Conservation (phyloP, 768 basidiomycete species). For the Paxillus ammoniavirescens region DNA sequence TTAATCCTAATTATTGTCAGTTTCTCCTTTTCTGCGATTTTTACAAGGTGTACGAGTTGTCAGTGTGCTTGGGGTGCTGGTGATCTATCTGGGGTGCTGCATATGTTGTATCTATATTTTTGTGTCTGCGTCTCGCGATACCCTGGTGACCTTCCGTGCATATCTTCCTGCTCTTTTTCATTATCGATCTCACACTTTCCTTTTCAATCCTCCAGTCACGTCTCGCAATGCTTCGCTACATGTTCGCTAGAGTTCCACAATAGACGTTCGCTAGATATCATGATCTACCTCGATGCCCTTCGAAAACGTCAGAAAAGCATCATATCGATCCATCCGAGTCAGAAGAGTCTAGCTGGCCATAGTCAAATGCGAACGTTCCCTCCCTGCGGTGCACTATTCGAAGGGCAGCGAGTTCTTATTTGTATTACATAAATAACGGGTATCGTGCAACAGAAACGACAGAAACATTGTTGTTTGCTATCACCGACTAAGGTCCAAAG, state of each 20-base stretch:
- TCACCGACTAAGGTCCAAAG: conserved; percentile 40
- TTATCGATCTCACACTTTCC: neutral
- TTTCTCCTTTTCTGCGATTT: neutral
- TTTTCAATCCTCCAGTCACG: neutral
- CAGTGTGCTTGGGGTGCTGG: neutral
- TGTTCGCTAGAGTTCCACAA: conserved; percentile 8
- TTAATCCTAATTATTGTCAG: conserved; percentile 31
- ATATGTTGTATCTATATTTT: conserved; percentile 27
- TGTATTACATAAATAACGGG: too few species aligned
- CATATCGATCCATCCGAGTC: too few species aligned
- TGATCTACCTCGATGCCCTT: too few species aligned
- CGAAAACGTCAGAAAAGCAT: too few species aligned
- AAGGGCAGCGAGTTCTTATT: neutral
- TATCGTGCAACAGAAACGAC: too few species aligned
- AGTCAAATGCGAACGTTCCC: too few species aligned
- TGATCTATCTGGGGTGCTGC: conserved; percentile 4
- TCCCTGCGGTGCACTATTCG: neutral
- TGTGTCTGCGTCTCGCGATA: conserved; percentile 22
- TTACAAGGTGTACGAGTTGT: conserved; percentile 4
- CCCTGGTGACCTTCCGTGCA: conserved; percentile 3
- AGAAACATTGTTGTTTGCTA: neutral
- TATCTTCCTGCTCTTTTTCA: neutral
- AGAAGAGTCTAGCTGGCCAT: too few species aligned
- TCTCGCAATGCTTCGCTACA: neutral
- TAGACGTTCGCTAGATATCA: conserved; percentile 9